Evolutionary conservation across 192 early-diverging fungal genomes (phyloP).

Genomic region (Coemansia sp.): DNA sequence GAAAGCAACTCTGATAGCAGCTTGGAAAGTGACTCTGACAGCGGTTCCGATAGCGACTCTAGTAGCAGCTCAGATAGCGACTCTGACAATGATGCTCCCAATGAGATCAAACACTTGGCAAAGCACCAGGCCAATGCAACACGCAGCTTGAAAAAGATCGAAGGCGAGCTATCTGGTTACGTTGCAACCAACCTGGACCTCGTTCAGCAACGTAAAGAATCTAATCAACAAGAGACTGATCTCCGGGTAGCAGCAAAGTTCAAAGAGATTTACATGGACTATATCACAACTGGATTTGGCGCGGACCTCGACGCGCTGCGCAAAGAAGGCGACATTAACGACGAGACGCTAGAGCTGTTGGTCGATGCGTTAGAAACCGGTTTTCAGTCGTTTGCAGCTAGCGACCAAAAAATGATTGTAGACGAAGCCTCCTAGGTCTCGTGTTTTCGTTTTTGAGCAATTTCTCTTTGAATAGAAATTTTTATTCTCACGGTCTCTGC

Average conservation of each 20-base stretch:
- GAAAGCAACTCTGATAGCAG: neutral
- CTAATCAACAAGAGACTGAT: conserved; percentile 4
- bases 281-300: conserved; percentile 43
- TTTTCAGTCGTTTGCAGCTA: conserved; percentile 22
- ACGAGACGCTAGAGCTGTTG: conserved; percentile 39
- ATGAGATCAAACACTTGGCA: conserved; percentile 8
- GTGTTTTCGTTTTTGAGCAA: neutral
- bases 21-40: neutral
- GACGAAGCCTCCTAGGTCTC: conserved; percentile 8
- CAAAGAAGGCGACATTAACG: conserved; percentile 34
- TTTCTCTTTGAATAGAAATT: neutral
- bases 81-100: conserved; percentile 3
- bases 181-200: conserved; percentile 44
- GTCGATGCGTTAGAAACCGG: conserved; percentile 42
- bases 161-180: conserved; percentile 11
- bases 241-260: conserved; percentile 19
- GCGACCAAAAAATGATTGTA: conserved; percentile 35
- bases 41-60: conserved; percentile 13
- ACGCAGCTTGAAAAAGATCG: conserved; percentile 1
- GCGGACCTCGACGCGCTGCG: conserved; percentile 41
- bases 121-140: conserved; percentile 16
- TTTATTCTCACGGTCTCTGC: neutral
- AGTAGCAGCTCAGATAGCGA: conserved; percentile 9
- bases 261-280: conserved; percentile 49
- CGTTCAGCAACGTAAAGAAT: conserved; percentile 8